phyloP scores from a whole-genome alignment of 1,139 yeast genomes.

The Meyerozyma elateridarum region DNA sequence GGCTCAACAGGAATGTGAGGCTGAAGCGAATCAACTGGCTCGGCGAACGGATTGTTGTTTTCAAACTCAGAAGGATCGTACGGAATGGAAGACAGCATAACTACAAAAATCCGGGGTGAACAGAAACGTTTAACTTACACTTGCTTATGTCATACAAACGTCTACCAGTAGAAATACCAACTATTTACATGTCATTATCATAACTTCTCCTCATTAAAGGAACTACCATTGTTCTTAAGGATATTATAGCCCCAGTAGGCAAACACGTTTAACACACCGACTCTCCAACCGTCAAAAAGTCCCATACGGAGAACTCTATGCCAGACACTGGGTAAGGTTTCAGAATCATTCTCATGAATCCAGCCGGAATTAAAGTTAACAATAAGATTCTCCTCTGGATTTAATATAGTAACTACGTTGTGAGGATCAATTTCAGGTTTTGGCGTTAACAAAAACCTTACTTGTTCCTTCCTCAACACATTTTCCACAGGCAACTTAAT shows the following conservation, averaged over 20 bases:
- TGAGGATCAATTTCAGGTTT: slow-evolving; percentile 28
- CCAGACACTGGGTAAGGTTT: slow-evolving; percentile 8
- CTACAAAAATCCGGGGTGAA: not conserved
- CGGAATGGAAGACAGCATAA: slow-evolving; percentile 53
- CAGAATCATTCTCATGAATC: slow-evolving; percentile 10
- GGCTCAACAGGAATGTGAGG: not conserved
- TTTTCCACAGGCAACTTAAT: slow-evolving; percentile 86
- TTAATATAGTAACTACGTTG: slow-evolving; percentile 35
- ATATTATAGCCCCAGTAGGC: slow-evolving; percentile 83
- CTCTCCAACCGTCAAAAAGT: slow-evolving; percentile 88
- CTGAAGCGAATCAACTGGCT: slow-evolving; percentile 18
- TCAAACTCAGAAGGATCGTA: slow-evolving; percentile 64
- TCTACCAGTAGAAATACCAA: not conserved
- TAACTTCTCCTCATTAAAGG: slow-evolving; percentile 39
- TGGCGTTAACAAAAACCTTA: slow-evolving; percentile 51
- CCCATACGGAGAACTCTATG: slow-evolving; percentile 25
- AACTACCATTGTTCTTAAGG: slow-evolving; percentile 47
- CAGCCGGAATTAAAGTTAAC: slow-evolving; percentile 37
- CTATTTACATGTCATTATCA: slow-evolving; percentile 9
- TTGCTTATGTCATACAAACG: not conserved
- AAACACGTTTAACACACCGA: slow-evolving; percentile 70
- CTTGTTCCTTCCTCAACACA: slow-evolving; percentile 76
- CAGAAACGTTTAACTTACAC: not conserved
- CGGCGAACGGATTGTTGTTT: slow-evolving; percentile 60
- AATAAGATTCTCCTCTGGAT: slow-evolving; percentile 45